These are phyloP conservation scores for Fusarium brachygibbosum DNA, from an alignment of 2,329 filamentous ascomycete genomes.

Conservation along the genomic window DNA sequence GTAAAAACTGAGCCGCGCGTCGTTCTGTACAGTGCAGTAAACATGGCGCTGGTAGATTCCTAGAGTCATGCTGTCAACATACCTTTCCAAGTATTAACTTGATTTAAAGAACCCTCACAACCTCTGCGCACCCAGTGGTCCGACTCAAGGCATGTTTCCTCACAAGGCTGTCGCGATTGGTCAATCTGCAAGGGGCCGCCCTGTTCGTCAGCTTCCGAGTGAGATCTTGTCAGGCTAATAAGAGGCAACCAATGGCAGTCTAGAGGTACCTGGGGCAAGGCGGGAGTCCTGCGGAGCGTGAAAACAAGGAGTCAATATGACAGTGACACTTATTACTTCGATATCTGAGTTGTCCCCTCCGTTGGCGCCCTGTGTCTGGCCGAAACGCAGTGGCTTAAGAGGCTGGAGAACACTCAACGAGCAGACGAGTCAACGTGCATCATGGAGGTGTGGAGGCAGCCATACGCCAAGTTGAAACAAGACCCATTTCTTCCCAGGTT, in stretches of 20 bases:
- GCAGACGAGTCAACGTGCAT: slow-evolving; percentile 31
- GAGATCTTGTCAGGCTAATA: slow-evolving; percentile 43
- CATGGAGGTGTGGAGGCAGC: slow-evolving; percentile 39
- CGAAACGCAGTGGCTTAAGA: slow-evolving; percentile 39
- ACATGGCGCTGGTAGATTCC: background rate
- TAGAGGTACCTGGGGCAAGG: slow-evolving; percentile 30
- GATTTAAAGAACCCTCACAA: slow-evolving; percentile 13
- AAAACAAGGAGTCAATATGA: slow-evolving; percentile 21
- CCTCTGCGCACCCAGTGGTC: slow-evolving; percentile 28
- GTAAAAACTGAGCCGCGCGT: slow-evolving; percentile 4
- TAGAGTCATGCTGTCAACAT: slow-evolving; percentile 25
- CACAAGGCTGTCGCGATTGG: slow-evolving; percentile 41
- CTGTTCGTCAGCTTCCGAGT: slow-evolving; percentile 43
- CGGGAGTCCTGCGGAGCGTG: slow-evolving; percentile 31
- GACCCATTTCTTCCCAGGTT: slow-evolving; percentile 37
- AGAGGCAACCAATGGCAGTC: slow-evolving; percentile 48
- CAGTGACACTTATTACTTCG: slow-evolving; percentile 24
- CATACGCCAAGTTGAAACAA: slow-evolving; percentile 41
- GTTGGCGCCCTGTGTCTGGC: slow-evolving; percentile 34
- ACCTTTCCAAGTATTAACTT: slow-evolving; percentile 13
- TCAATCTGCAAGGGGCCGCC: slow-evolving; percentile 44
- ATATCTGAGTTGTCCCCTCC: slow-evolving; percentile 35
- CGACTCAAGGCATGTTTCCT: slow-evolving; percentile 36
- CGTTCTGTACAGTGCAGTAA: slow-evolving; percentile 4
- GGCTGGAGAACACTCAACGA: slow-evolving; percentile 28